Evolutionary conservation across 2,329 filamentous ascomycete genomes (phyloP).

Genomic region (Tympanopsis confertula): DNA sequence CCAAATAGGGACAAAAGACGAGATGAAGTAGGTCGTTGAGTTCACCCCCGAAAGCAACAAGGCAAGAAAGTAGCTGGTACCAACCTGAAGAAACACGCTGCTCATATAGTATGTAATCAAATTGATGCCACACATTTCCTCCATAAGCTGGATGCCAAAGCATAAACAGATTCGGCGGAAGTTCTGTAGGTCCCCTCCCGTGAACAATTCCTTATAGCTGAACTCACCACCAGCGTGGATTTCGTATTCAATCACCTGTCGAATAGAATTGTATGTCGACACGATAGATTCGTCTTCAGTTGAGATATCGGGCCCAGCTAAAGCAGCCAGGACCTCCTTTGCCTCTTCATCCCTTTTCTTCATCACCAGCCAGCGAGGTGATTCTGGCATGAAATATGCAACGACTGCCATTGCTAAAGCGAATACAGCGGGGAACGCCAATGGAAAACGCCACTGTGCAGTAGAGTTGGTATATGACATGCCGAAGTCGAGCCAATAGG

Average conservation of each 20-base stretch:
- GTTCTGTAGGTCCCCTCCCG: background rate
- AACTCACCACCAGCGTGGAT: background rate
- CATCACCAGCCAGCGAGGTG: slow-evolving; percentile 7
- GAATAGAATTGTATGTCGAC: too few species aligned
- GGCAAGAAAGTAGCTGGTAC: slow-evolving; percentile 39
- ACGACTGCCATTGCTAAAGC: slow-evolving; percentile 6
- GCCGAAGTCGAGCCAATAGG: too few species aligned
- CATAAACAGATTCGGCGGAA: background rate
- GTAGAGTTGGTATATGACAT: slow-evolving; percentile 4
- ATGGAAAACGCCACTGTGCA: slow-evolving; percentile 7
- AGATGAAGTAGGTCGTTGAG: slow-evolving; percentile 34
- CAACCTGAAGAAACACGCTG: slow-evolving; percentile 34
- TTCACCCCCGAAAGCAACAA: slow-evolving; percentile 43
- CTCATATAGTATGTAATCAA: slow-evolving; percentile 32
- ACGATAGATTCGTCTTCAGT: too few species aligned
- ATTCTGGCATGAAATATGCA: slow-evolving; percentile 6
- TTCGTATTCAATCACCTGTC: too few species aligned
- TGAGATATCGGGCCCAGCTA: too few species aligned
- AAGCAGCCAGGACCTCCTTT: slow-evolving; percentile 4
- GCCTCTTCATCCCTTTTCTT: slow-evolving; percentile 8
- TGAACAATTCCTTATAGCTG: background rate
- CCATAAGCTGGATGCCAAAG: too few species aligned
- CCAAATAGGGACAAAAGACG: slow-evolving; percentile 47
- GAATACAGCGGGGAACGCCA: slow-evolving; percentile 7
- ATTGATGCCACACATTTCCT: slow-evolving; percentile 33